Evolutionary conservation across 345 rosid species (phyloP).

Genomic region (Bretschneidera sinensis): DNA sequence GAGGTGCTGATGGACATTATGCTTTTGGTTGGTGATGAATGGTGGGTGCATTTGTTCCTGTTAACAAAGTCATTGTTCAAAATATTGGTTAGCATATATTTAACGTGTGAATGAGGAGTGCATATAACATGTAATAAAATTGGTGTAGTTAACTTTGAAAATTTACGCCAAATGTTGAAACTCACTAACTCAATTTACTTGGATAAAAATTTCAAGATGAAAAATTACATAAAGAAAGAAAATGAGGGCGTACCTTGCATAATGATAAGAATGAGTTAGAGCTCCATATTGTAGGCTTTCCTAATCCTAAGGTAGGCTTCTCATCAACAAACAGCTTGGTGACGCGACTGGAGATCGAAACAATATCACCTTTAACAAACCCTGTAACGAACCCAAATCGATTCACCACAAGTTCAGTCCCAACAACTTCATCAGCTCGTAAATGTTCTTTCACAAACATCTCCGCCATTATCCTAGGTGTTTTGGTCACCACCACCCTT

Average conservation of each 20-base stretch:
- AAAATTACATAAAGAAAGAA: not conserved
- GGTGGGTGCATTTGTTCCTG: constrained; percentile 69
- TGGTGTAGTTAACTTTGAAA: no score
- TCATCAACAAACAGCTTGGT: constrained; percentile 43
- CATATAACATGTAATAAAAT: no score
- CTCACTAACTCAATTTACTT: no score
- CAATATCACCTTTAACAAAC: constrained; percentile 27
- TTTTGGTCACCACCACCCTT: constrained; percentile 67
- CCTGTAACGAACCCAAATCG: constrained; percentile 73
- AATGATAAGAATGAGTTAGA: constrained; percentile 42
- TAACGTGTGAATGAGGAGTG: no score
- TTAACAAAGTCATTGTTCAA: not conserved
- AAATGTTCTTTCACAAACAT: constrained; percentile 73
- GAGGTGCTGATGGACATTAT: constrained; percentile 20
- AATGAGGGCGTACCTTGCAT: constrained; percentile 50
- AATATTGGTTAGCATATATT: no score
- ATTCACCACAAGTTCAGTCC: constrained; percentile 56
- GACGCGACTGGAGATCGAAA: constrained; percentile 25
- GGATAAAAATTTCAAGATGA: no score
- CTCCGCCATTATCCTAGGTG: constrained; percentile 77
- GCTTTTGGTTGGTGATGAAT: constrained; percentile 18
- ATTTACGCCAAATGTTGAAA: no score
- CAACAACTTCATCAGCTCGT: constrained; percentile 70
- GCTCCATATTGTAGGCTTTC: constrained; percentile 20
- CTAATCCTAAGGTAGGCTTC: constrained; percentile 51